Percentiles rank a stretch among this genome's conserved stretches.
phyloP scores from a whole-genome alignment of 768 basidiomycete genomes.

The Xanthoconium stramineum region DNA sequence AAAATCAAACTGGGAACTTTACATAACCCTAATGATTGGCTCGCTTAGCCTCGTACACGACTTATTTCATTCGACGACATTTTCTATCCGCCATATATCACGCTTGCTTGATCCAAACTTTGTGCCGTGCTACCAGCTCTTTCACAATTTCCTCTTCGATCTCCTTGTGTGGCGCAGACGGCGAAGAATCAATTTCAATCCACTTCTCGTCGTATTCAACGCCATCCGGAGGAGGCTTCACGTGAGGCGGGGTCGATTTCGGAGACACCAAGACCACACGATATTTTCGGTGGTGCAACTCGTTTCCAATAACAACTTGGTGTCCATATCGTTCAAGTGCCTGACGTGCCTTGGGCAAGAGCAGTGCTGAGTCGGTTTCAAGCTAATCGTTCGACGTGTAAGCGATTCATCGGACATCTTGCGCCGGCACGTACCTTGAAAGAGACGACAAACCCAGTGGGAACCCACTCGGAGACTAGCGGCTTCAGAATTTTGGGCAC shows the following conservation, averaged over 20 bases:
- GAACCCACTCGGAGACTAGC: slow-evolving; percentile 91
- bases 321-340: slow-evolving; percentile 94
- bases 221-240: slow-evolving; percentile 16
- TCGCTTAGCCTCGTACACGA: background rate
- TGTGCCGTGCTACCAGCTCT: slow-evolving; percentile 73
- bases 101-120: slow-evolving; percentile 52
- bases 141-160: slow-evolving; percentile 90
- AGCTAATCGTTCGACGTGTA: slow-evolving; percentile 49
- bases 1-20: slow-evolving; percentile 5
- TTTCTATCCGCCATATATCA: background rate
- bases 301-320: slow-evolving; percentile 96
- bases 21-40: slow-evolving; percentile 6
- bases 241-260: slow-evolving; percentile 18
- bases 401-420: background rate
- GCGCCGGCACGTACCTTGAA: slow-evolving; percentile 73
- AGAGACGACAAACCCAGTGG: slow-evolving; percentile 87
- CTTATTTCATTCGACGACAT: background rate
- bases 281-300: slow-evolving; percentile 85
- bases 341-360: slow-evolving; percentile 86
- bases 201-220: slow-evolving; percentile 53
- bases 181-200: slow-evolving; percentile 55
- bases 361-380: slow-evolving; percentile 80
- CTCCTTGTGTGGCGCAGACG: slow-evolving; percentile 51
- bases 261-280: slow-evolving; percentile 90
- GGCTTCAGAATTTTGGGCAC: slow-evolving; percentile 95